phyloP scores from a whole-genome alignment of 352 stramenopile genomes.

The Globisporangium uncinulatum region DNA sequence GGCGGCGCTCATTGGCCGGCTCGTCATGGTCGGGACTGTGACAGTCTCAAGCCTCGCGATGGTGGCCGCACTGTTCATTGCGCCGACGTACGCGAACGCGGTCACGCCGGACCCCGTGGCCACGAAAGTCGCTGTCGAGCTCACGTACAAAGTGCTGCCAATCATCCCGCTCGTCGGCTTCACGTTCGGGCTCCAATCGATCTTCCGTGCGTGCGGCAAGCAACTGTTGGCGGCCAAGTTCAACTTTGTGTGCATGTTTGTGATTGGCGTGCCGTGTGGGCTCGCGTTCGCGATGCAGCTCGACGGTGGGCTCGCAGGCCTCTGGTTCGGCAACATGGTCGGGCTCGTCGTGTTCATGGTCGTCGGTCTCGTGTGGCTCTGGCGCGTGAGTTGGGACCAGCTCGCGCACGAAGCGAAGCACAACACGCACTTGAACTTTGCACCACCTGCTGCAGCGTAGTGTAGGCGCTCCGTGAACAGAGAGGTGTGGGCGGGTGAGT shows the following conservation, averaged over 20 bases:
- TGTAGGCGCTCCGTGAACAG: too few relatives aligned
- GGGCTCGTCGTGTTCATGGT: slow-evolving; percentile 13
- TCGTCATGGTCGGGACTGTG: slow-evolving; percentile 15
- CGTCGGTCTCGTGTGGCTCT: slow-evolving; percentile 17
- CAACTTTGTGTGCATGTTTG: slow-evolving; percentile 17
- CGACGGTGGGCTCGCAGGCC: slow-evolving; percentile 13
- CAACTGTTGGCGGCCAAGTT: slow-evolving; percentile 15
- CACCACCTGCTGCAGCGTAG: background rate
- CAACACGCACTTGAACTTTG: slow-evolving; percentile 9
- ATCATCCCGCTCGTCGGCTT: slow-evolving; percentile 9
- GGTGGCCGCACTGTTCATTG: slow-evolving; percentile 16
- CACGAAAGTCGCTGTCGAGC: background rate
- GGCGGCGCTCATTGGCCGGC: slow-evolving; percentile 14
- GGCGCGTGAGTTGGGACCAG: slow-evolving; percentile 4
- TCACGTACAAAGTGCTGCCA: slow-evolving; percentile 4
- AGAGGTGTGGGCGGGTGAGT: too few relatives aligned
- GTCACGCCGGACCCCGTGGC: slow-evolving; percentile 14
- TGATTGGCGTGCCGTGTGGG: slow-evolving; percentile 20
- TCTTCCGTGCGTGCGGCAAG: slow-evolving; percentile 16
- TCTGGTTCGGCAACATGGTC: slow-evolving; percentile 19
- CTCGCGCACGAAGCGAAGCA: slow-evolving; percentile 15
- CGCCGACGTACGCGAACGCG: slow-evolving; percentile 8
- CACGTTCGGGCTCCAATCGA: slow-evolving; percentile 10
- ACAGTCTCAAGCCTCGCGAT: slow-evolving; percentile 13
- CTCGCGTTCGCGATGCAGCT: slow-evolving; percentile 15